Base-by-base conservation (phyloP, 192 early-diverging fungal genomes). In the Lunasporangiospora selenospora region DNA sequence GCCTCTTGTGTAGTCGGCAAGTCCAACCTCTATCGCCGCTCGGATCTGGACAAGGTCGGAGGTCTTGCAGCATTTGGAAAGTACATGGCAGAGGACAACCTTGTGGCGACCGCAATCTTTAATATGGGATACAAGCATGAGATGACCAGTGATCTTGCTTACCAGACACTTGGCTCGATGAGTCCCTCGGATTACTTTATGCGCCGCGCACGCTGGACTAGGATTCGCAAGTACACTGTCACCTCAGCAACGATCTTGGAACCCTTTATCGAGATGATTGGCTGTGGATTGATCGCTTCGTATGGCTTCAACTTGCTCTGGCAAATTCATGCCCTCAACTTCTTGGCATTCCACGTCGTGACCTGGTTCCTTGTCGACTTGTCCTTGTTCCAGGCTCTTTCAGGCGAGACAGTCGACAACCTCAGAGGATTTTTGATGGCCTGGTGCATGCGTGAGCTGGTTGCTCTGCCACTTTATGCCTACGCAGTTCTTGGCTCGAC, bases 61-160 rank as follows among this genome's bases (percentile, higher is more conserved):
- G 97, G 95, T 0, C 75, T 99, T 27, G 86, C 76, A 11, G 70
- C 88, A 24, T 99, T 96, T 82, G 94, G 90, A 36, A 85, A 93
- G 62, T 97, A 87, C 77, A 91, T 97, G 87, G 88, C 90, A 13
- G 97, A 99, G 66, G 97, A 99, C 71, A 99, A 99, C 75, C 86
- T 94, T 47, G 91, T 99, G 44, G 97, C 92, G 9, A 87, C 89
- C 30, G 88, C 87, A 9, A 75, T 99, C 15, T 95, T 90, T 91
- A 81, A 81, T 39, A 76, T 83, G 49, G 93, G 94, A 2, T 81
- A 87, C 42, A 60, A 85, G 44, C 97, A 99, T 77, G 78, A 75
- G 16, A 94, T 98, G 89, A 92, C 95, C 12, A 82, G 84, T 29
- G 96, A 99, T 55, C 62, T 90, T 34, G 95, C 95, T 1, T 87